phyloP scores from a whole-genome alignment of 371 early-diverging fungal species.

The Mucor piriformis region DNA sequence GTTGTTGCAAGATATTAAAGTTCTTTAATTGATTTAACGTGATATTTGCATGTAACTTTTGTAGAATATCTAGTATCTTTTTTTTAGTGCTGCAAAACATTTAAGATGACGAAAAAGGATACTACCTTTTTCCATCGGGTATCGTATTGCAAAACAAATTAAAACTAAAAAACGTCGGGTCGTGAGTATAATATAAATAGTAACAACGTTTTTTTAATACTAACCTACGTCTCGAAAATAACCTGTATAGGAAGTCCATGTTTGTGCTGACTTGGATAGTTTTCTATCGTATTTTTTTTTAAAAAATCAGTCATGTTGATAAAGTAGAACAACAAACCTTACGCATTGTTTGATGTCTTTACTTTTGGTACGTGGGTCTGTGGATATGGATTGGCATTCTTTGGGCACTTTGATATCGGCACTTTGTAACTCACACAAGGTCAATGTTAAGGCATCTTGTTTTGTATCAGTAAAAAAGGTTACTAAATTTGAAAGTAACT shows the following conservation, averaged over 20 bases:
- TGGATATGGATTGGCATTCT: slow-evolving; percentile 2
- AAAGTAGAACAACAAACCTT: slow-evolving; percentile 7
- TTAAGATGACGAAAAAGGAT: no score
- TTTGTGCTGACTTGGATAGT: slow-evolving; percentile 20
- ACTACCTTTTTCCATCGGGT: slow-evolving; percentile 33
- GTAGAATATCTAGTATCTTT: slow-evolving; percentile 21
- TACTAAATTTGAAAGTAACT: neutral
- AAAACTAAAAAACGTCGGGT: slow-evolving; percentile 13
- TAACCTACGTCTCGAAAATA: slow-evolving; percentile 30
- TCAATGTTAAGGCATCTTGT: slow-evolving; percentile 26
- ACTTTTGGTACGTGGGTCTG: neutral
- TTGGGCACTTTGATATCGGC: slow-evolving; percentile 5
- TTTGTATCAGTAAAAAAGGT: neutral
- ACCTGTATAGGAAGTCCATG: slow-evolving; percentile 32
- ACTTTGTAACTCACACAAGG: slow-evolving; percentile 22
- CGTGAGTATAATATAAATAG: no score
- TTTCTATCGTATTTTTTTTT: slow-evolving; percentile 6
- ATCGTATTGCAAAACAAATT: slow-evolving; percentile 32
- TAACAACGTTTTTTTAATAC: no score
- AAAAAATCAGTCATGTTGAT: neutral
- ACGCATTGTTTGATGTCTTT: slow-evolving; percentile 1
- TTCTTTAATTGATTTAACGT: slow-evolving; percentile 25
- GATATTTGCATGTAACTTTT: slow-evolving; percentile 17
- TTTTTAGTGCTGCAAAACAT: no score
- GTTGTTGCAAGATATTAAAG: slow-evolving; percentile 17